A percentile compares a stretch with the other conserved stretches of the same genome.
These are phyloP conservation scores for Abrus precatorius DNA, from an alignment of 306 rosid species.

Conservation along the genomic window DNA sequence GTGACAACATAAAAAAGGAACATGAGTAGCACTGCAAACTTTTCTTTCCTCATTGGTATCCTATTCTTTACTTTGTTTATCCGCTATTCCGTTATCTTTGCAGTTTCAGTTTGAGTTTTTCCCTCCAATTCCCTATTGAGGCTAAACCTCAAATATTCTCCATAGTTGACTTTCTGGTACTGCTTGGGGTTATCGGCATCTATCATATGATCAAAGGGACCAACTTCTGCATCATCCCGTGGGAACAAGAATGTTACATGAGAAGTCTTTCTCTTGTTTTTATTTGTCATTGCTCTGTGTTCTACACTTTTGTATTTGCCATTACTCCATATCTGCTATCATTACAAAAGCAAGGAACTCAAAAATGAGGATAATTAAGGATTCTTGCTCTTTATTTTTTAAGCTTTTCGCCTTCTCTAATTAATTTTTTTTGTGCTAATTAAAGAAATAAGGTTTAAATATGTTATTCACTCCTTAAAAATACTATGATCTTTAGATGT, in stretches of 20 bases:
- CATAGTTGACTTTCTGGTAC: conserved; percentile 52
- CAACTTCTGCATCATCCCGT: conserved; percentile 42
- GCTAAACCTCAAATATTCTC: conserved; percentile 49
- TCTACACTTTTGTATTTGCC: conserved; percentile 57
- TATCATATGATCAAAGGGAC: conserved; percentile 40
- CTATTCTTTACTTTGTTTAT: background rate
- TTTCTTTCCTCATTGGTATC: background rate
- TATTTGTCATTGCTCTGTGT: conserved; percentile 54
- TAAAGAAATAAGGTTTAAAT: too few species aligned
- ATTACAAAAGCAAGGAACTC: background rate
- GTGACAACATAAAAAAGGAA: background rate
- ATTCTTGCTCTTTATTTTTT: background rate
- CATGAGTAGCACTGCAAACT: background rate
- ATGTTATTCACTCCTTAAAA: too few species aligned
- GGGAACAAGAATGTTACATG: conserved; percentile 44
- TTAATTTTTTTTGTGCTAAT: background rate
- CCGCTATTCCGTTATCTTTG: conserved; percentile 16
- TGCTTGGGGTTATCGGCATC: conserved; percentile 39
- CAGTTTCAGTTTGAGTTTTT: conserved; percentile 41
- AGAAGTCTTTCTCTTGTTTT: conserved; percentile 42
- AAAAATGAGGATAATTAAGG: background rate
- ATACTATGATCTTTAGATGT: too few species aligned
- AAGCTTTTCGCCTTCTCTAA: background rate
- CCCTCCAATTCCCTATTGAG: conserved; percentile 45
- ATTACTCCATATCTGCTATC: conserved; percentile 55